phyloP scores from a whole-genome alignment of 2,329 filamentous ascomycete species.

The Aureobasidium sp. region DNA sequence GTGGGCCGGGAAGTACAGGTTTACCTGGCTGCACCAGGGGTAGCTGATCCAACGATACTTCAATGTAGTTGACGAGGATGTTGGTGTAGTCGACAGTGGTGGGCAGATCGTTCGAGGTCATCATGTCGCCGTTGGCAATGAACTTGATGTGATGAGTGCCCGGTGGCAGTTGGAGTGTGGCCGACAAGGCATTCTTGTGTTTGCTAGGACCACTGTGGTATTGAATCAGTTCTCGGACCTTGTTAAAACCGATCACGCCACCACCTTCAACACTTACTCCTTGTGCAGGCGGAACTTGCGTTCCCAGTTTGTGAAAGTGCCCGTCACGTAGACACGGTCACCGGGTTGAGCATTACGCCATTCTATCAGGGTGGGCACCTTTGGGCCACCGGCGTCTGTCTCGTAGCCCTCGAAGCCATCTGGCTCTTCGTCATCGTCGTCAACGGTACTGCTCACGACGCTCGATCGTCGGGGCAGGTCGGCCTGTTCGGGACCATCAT shows the following conservation, averaged over 20 bases:
- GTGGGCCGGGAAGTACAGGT: slow-evolving; percentile 13
- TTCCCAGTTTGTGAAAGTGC: slow-evolving; percentile 96
- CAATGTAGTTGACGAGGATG: slow-evolving; percentile 96
- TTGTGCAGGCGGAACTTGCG: slow-evolving; percentile 80
- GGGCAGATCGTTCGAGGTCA: slow-evolving; percentile 43
- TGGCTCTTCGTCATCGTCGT: slow-evolving; percentile 64
- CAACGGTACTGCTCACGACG: slow-evolving; percentile 51
- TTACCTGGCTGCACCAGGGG: slow-evolving; percentile 24
- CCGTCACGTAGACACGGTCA: slow-evolving; percentile 91
- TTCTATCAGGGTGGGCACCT: slow-evolving; percentile 75
- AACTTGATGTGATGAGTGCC: slow-evolving; percentile 97
- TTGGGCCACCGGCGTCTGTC: slow-evolving; percentile 48
- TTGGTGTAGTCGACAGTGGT: slow-evolving; percentile 98
- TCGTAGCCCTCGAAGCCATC: slow-evolving; percentile 61
- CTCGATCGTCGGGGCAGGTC: slow-evolving; percentile 44
- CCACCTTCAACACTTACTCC: slow-evolving; percentile 54
- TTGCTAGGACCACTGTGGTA: slow-evolving; percentile 23
- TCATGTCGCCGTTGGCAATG: slow-evolving; percentile 83
- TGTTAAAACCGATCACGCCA: not conserved
- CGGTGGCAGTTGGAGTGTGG: slow-evolving; percentile 72
- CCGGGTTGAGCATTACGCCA: slow-evolving; percentile 62
- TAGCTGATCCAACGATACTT: slow-evolving; percentile 71
- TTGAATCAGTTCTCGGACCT: slow-evolving; percentile 2
- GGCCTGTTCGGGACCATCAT: slow-evolving; percentile 39
- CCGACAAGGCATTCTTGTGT: slow-evolving; percentile 55